Percentiles rank a stretch among this genome's conserved stretches.
Conservation (phyloP, 176 grass and related monocot species). For the Oryza nivara region DNA sequence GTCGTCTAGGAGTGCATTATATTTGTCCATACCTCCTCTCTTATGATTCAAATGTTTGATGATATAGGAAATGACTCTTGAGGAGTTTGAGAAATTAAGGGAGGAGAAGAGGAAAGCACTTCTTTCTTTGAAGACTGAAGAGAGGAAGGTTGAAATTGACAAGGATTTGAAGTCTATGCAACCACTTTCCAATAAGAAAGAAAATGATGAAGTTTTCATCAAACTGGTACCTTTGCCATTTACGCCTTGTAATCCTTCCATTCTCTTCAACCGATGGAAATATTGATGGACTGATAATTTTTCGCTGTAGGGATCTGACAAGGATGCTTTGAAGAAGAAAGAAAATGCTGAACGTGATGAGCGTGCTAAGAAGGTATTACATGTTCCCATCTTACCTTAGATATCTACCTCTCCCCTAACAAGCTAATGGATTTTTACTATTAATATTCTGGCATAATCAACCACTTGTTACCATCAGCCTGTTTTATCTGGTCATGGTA, state of each 20-base stretch:
- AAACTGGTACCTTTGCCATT: constrained; percentile 58
- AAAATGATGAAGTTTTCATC: constrained; percentile 69
- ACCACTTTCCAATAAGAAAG: constrained; percentile 73
- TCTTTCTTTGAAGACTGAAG: constrained; percentile 68
- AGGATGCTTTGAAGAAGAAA: constrained; percentile 86
- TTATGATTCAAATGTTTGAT: constrained; percentile 21
- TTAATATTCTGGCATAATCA: background rate
- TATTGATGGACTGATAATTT: background rate
- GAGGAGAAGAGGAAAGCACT: constrained; percentile 84
- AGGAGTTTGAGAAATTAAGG: constrained; percentile 93
- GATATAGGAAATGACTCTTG: constrained; percentile 89
- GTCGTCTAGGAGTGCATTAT: background rate
- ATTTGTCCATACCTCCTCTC: background rate
- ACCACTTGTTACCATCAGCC: background rate
- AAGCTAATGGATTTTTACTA: background rate
- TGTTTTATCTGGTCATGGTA: background rate
- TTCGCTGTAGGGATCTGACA: constrained; percentile 70
- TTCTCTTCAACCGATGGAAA: background rate
- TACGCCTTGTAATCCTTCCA: constrained; percentile 19
- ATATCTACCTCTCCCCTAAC: background rate
- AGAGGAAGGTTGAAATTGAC: constrained; percentile 93
- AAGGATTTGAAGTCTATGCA: constrained; percentile 88
- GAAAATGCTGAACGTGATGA: constrained; percentile 90
- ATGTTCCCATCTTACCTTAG: background rate
- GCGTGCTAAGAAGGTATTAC: constrained; percentile 68